phyloP scores from a whole-genome alignment of 2,329 filamentous ascomycete species.

The Xylaria multiplex region DNA sequence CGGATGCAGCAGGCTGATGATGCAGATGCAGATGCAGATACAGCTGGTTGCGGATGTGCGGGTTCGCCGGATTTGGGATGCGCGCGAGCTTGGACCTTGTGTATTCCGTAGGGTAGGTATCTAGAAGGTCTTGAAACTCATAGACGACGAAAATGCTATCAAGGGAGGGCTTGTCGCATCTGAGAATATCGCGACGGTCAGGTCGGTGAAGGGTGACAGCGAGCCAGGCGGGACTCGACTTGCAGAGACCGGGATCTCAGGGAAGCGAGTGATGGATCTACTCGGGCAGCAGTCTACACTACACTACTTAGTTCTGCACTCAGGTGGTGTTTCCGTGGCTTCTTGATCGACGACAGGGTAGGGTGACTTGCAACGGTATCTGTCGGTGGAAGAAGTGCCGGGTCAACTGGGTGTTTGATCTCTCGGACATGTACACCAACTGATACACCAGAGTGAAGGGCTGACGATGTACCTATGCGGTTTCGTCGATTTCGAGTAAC shows the following conservation, averaged over 20 bases:
- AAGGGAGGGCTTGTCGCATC: slow-evolving; percentile 40
- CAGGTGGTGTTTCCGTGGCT: slow-evolving; percentile 39
- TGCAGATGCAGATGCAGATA: slow-evolving; percentile 19
- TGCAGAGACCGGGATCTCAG: not conserved
- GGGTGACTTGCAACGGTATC: slow-evolving; percentile 19
- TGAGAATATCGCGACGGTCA: slow-evolving; percentile 33
- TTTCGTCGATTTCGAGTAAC: slow-evolving; percentile 20
- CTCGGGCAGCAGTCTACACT: too few species aligned
- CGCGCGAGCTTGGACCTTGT: not conserved
- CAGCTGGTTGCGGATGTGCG: slow-evolving; percentile 12
- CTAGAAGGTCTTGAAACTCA: slow-evolving; percentile 12
- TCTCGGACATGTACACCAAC: slow-evolving; percentile 6
- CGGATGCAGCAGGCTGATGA: slow-evolving; percentile 11
- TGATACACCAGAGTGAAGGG: not conserved
- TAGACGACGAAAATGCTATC: slow-evolving; percentile 28
- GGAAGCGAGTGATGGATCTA: slow-evolving; percentile 30
- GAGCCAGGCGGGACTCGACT: not conserved
- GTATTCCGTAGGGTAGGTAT: slow-evolving; percentile 9
- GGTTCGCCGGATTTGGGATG: not conserved
- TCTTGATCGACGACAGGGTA: slow-evolving; percentile 42
- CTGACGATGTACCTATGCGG: slow-evolving; percentile 2
- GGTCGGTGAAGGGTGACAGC: slow-evolving; percentile 3
- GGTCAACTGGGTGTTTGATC: slow-evolving; percentile 29
- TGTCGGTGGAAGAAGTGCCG: slow-evolving; percentile 21
- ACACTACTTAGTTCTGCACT: not conserved